These are phyloP conservation scores for Gnetum montanum DNA, from an alignment of 75 land plant species.

Conservation along the genomic window DNA sequence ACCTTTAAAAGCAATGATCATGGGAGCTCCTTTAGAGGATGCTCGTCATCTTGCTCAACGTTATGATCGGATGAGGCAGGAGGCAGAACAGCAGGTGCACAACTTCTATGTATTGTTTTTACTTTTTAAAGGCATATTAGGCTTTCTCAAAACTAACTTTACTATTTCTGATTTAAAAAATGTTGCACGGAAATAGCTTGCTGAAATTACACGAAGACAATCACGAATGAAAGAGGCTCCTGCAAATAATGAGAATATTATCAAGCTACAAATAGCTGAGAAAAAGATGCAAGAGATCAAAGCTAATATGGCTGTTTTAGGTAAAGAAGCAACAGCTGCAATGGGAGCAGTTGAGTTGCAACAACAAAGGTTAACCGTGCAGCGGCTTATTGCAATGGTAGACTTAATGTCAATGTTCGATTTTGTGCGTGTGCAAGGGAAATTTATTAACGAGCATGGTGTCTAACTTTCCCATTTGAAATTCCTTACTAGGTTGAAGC, in stretches of 20 bases:
- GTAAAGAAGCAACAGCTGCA: slow-evolving; percentile 81
- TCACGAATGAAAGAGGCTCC: slow-evolving; percentile 42
- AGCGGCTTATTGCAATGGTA: slow-evolving; percentile 73
- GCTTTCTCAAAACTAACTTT: neutral
- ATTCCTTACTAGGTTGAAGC: slow-evolving; percentile 53
- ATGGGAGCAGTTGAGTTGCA: slow-evolving; percentile 70
- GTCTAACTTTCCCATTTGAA: neutral
- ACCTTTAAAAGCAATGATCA: slow-evolving; percentile 62
- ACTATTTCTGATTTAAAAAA: neutral
- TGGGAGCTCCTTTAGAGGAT: slow-evolving; percentile 77
- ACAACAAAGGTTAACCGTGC: slow-evolving; percentile 72
- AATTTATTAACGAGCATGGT: neutral
- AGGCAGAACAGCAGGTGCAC: slow-evolving; percentile 78
- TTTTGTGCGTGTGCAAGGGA: neutral
- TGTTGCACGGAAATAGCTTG: slow-evolving; percentile 25
- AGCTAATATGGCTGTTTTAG: slow-evolving; percentile 73
- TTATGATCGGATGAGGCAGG: slow-evolving; percentile 77
- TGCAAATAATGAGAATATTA: slow-evolving; percentile 43
- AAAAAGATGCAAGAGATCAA: slow-evolving; percentile 61
- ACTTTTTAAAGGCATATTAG: neutral
- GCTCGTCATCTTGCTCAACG: slow-evolving; percentile 87
- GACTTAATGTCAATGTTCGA: neutral
- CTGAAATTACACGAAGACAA: slow-evolving; percentile 59
- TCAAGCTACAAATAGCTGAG: slow-evolving; percentile 65
- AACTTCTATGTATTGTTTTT: slow-evolving; percentile 1